Base-by-base conservation (phyloP, 2,329 filamentous ascomycete species). In the Cucurbitaria berberidis region DNA sequence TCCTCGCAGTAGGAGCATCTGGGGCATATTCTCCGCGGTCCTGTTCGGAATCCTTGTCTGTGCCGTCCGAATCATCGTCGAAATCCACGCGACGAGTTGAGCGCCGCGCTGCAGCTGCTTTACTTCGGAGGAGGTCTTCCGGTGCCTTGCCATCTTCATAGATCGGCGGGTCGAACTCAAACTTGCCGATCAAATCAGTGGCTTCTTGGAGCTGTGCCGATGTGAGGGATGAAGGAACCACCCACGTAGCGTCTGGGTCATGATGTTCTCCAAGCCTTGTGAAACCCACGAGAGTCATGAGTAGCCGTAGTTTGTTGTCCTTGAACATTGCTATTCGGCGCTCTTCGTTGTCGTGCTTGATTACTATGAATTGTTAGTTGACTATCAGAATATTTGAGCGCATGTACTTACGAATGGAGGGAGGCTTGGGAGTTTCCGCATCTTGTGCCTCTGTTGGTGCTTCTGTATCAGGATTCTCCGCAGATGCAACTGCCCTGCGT, bases 241-340 rank as follows among this genome's bases (percentile, higher is more conserved):
- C 78, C 95, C 95, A 98, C 0, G 82, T 79, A 1, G 89, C 88
- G 52, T 93, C 89, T 0, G 84, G 82, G 3, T 90, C 87, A 67
- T 96, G 90, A 36, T 91, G 87, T 32, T 78, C 73, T 27, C 84
- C 85, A 7, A 85, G 69, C 45, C 87, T 82, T 65, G 89, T 82
- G 56, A 96, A 84, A 0, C 89, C 90, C 16, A 89, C 81, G 0
- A 95, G 81, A 1, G 82, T 88, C 84, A 98, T 89, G 3, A 99
- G 83, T 1, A 98, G 85, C 29, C 93, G 89, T 2, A 98, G 82
- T 66, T 93, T 88, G 9, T 90, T 87, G 74, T 98, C 96, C 70
- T 91, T 96, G 79, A 96, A 96, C 76, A 96, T 87, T 22, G 91
- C 89, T 19, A 82, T 83, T 45, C 87, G 86, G 35, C 87, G 85